A percentile compares a stretch with the other conserved stretches of the same genome.
Conservation (phyloP, 345 rosid genomes). For the Punica granatum region DNA sequence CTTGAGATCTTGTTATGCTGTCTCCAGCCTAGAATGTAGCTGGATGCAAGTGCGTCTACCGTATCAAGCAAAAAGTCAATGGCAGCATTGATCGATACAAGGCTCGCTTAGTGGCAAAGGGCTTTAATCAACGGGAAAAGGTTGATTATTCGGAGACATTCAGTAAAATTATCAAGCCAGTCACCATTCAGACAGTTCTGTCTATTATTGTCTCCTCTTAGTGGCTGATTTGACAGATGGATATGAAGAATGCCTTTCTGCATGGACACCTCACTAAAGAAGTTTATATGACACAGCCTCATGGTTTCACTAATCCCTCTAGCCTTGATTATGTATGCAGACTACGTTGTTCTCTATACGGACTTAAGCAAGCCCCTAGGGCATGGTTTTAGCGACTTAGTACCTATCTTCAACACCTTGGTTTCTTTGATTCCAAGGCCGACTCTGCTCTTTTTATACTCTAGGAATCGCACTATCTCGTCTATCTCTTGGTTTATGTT, state of each 20-base stretch:
- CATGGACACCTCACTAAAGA: not conserved
- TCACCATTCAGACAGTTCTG: not conserved
- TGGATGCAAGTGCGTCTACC: not conserved
- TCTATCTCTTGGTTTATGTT: not conserved
- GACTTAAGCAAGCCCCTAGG: not conserved
- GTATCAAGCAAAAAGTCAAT: not conserved
- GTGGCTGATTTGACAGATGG: not conserved
- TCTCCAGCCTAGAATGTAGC: too few species aligned
- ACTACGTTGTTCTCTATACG: not conserved
- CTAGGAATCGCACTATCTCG: not conserved
- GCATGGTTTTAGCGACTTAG: not conserved
- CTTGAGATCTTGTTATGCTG: not conserved
- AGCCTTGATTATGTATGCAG: not conserved
- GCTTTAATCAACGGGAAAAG: not conserved
- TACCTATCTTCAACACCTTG: not conserved
- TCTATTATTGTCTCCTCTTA: not conserved
- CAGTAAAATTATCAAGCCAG: not conserved
- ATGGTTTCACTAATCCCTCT: not conserved
- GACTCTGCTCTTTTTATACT: not conserved
- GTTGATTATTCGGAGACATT: not conserved
- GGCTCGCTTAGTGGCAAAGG: not conserved
- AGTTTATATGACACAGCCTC: conserved; percentile 7
- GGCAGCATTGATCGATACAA: not conserved
- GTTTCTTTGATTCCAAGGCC: not conserved
- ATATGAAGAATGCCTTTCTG: not conserved